phyloP scores from a whole-genome alignment of 768 basidiomycete species.

The Macrolepiota dolichaula region DNA sequence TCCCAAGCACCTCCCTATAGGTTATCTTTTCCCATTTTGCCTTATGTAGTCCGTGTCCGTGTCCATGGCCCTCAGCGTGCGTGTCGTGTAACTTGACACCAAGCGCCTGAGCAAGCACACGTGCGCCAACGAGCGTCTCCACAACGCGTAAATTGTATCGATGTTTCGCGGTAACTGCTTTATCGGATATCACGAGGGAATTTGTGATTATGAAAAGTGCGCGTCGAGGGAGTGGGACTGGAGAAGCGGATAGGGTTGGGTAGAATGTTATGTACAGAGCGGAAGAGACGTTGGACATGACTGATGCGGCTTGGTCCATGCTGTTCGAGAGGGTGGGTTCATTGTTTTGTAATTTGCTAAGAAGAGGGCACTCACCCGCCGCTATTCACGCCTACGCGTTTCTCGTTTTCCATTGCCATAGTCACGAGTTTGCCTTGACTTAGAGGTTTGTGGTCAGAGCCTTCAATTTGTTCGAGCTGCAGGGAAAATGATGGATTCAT shows the following conservation, averaged over 20 bases:
- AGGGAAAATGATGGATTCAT: not conserved
- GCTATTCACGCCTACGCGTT: constrained; percentile 75
- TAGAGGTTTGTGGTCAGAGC: constrained; percentile 21
- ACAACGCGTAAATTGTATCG: constrained; percentile 90
- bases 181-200: constrained; percentile 80
- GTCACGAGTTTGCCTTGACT: constrained; percentile 72
- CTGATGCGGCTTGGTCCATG: constrained; percentile 91
- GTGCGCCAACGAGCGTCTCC: constrained; percentile 81
- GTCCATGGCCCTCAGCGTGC: constrained; percentile 18
- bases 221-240: constrained; percentile 55
- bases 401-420: constrained; percentile 83
- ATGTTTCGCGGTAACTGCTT: constrained; percentile 69
- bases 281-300: constrained; percentile 67
- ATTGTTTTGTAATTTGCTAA: not conserved
- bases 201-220: constrained; percentile 77
- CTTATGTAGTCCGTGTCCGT: constrained; percentile 23
- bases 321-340: constrained; percentile 29
- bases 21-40: constrained; percentile 37
- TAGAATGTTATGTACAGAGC: constrained; percentile 83
- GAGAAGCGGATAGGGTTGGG: constrained; percentile 64
- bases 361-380: constrained; percentile 54
- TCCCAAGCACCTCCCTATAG: constrained; percentile 62
- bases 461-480: not conserved
- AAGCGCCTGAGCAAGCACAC: constrained; percentile 63
- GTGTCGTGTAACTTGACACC: constrained; percentile 34